phyloP scores from a whole-genome alignment of 495 filamentous ascomycete genomes.

The Tuber microsphaerosporum region DNA sequence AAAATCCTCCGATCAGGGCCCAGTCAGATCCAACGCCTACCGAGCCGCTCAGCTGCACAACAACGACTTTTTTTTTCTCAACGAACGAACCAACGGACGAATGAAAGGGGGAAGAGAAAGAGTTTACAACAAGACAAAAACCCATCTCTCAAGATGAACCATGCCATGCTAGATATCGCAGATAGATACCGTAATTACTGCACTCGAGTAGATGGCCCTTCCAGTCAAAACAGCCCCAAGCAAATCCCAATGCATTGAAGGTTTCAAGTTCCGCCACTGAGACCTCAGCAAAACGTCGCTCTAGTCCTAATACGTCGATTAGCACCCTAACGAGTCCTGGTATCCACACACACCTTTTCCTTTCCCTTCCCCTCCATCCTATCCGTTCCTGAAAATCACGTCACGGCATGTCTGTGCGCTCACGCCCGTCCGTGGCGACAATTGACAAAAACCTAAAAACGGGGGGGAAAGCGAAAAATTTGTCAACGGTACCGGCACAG shows the following conservation, averaged over 20 bases:
- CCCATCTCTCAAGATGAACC: constrained; percentile 2
- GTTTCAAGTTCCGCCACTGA: constrained; percentile 27
- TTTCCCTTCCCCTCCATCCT: neutral
- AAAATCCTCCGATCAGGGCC: too few relatives aligned
- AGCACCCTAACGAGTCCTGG: neutral
- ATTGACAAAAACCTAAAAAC: neutral
- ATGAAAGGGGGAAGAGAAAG: too few relatives aligned
- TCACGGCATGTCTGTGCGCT: neutral
- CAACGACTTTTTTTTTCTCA: neutral
- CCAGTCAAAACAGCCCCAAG: constrained; percentile 15
- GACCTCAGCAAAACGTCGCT: constrained; percentile 25
- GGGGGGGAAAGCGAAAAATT: neutral
- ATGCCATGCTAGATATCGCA: neutral
- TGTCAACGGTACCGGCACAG: neutral
- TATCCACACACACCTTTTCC: neutral
- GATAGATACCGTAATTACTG: too few relatives aligned
- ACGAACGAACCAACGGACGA: neutral
- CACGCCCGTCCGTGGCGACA: neutral
- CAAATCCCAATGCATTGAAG: constrained; percentile 13
- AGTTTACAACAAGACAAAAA: neutral
- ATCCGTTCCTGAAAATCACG: constrained; percentile 11
- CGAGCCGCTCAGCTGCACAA: neutral
- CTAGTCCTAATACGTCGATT: constrained; percentile 7
- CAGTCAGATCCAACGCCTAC: neutral
- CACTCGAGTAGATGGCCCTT: neutral